Conservation (phyloP, 352 stramenopile species). For the Globisporangium cylindrosporum region DNA sequence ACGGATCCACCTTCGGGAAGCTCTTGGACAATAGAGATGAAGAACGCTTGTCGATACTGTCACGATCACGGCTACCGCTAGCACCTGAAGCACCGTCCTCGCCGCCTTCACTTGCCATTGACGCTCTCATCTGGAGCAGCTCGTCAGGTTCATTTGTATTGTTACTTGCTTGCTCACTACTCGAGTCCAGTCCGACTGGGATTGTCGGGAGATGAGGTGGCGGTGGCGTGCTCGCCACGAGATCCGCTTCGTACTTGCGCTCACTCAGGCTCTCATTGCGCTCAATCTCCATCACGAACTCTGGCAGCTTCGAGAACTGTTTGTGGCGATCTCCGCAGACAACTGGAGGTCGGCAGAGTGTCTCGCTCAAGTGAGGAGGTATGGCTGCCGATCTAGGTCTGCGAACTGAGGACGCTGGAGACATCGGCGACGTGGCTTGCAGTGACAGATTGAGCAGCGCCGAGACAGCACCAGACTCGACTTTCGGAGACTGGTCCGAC, state of each 20-base stretch:
- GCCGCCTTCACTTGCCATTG: neutral
- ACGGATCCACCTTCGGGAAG: slow-evolving; percentile 39
- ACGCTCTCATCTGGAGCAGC: neutral
- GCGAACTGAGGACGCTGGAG: neutral
- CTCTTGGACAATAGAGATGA: slow-evolving; percentile 6
- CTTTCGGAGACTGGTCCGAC: slow-evolving; percentile 58
- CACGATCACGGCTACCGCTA: neutral
- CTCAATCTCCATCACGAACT: slow-evolving; percentile 21
- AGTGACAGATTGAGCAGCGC: slow-evolving; percentile 55
- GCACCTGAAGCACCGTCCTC: neutral
- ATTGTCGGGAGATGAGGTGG: slow-evolving; percentile 48
- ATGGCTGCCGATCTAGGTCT: neutral
- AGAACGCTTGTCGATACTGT: slow-evolving; percentile 4
- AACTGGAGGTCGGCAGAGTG: slow-evolving; percentile 35
- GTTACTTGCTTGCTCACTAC: neutral
- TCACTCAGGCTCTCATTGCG: slow-evolving; percentile 18
- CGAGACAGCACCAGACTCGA: slow-evolving; percentile 65
- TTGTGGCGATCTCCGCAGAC: slow-evolving; percentile 50
- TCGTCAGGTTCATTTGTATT: slow-evolving; percentile 10
- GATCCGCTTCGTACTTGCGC: slow-evolving; percentile 52
- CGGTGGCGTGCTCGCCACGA: slow-evolving; percentile 49
- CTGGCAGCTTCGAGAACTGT: slow-evolving; percentile 34
- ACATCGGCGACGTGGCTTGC: slow-evolving; percentile 12
- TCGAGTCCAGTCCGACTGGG: slow-evolving; percentile 29
- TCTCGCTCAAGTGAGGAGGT: neutral